phyloP scores from a whole-genome alignment of 345 rosid genomes.

The Limnanthes douglasii region DNA sequence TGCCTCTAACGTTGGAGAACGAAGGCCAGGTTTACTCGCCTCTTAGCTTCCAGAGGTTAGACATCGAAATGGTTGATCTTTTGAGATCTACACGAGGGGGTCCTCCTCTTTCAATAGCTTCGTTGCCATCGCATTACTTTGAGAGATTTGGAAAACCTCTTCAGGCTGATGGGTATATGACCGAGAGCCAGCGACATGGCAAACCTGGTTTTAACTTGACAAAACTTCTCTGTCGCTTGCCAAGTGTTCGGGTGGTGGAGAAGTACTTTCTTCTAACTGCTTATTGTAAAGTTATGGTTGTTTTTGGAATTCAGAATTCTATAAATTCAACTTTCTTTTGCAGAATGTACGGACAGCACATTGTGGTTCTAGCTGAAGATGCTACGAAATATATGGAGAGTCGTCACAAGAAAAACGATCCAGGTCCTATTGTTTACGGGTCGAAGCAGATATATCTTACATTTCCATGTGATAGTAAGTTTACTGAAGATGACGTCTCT shows the following conservation, averaged over 20 bases:
- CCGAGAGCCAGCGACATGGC: conserved; percentile 97
- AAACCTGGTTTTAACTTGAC: conserved; percentile 90
- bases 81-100: conserved; percentile 35
- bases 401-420: conserved; percentile 38
- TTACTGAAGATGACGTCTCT: conserved; percentile 77
- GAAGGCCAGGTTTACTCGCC: conserved; percentile 26
- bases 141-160: conserved; percentile 77
- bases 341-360: conserved; percentile 97
- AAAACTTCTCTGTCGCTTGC: conserved; percentile 81
- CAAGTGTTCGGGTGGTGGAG: conserved; percentile 73
- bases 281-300: background rate
- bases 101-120: conserved; percentile 81
- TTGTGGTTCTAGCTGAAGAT: conserved; percentile 82
- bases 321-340: too few species aligned
- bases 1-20: too few species aligned
- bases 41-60: conserved; percentile 31
- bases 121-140: conserved; percentile 74
- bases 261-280: too few species aligned
- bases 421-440: conserved; percentile 42
- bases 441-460: conserved; percentile 88
- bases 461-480: conserved; percentile 86
- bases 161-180: conserved; percentile 95
- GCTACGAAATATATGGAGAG: conserved; percentile 35
- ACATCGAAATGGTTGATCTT: conserved; percentile 37
- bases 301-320: background rate